Conservation (phyloP, 768 basidiomycete genomes). For the Psilocybe cubensis region DNA sequence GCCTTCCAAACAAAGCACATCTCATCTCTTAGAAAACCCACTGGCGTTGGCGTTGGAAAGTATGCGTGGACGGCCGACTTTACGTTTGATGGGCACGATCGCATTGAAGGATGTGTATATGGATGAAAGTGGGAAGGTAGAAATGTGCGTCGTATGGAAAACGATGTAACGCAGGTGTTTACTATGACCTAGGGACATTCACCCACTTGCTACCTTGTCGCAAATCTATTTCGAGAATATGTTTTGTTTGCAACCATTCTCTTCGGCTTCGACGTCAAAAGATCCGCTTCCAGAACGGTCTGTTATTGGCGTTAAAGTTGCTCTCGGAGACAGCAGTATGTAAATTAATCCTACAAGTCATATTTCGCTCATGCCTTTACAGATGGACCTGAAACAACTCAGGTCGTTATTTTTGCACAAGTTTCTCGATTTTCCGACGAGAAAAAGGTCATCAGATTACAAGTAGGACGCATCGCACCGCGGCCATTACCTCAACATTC, state of each 20-base stretch:
- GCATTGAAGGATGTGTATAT: conserved; percentile 58
- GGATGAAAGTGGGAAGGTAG: conserved; percentile 58
- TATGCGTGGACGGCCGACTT: conserved; percentile 73
- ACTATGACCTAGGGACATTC: conserved; percentile 57
- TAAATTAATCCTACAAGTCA: conserved; percentile 5
- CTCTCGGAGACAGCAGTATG: conserved; percentile 71
- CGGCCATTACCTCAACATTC: conserved; percentile 37
- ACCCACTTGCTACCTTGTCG: conserved; percentile 64
- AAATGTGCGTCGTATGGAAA: conserved; percentile 30
- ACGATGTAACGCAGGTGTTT: conserved; percentile 1
- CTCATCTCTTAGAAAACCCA: conserved; percentile 61
- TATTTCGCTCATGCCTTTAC: neutral
- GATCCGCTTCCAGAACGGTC: conserved; percentile 32
- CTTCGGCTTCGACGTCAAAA: conserved; percentile 25
- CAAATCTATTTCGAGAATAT: conserved; percentile 73
- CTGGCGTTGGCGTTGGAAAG: conserved; percentile 76
- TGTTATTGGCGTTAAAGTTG: conserved; percentile 64
- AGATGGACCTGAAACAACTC: conserved; percentile 74
- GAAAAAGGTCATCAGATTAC: conserved; percentile 40
- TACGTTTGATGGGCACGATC: conserved; percentile 60
- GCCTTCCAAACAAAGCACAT: conserved; percentile 33
- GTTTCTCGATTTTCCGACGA: conserved; percentile 16
- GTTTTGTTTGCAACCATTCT: conserved; percentile 56
- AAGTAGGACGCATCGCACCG: conserved; percentile 61
- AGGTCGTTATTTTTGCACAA: conserved; percentile 60